Evolutionary conservation across 1,284 basidiomycete genomes (phyloP).

Genomic region (Boletellus deceptivus): DNA sequence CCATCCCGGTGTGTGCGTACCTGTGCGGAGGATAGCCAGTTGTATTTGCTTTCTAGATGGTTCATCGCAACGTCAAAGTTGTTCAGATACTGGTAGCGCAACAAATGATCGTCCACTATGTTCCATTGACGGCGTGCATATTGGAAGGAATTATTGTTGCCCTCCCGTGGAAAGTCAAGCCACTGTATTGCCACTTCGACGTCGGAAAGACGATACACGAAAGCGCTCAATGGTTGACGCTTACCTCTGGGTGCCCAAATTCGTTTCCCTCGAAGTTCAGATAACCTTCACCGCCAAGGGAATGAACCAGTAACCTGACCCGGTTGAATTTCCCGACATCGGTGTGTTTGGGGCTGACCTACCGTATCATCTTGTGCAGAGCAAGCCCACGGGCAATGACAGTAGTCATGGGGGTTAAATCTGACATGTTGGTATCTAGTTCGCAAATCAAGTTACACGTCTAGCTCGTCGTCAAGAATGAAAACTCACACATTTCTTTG

Average conservation of each 20-base stretch:
- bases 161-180: constrained; percentile 97
- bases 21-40: constrained; percentile 85
- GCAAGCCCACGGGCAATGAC: constrained; percentile 87
- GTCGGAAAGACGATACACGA: constrained; percentile 4
- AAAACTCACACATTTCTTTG: constrained; percentile 89
- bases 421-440: constrained; percentile 93
- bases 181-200: constrained; percentile 53
- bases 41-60: constrained; percentile 70
- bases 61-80: constrained; percentile 97
- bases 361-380: constrained; percentile 98
- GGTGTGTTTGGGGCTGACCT: constrained; percentile 18
- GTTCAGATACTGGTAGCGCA: constrained; percentile 93
- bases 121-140: constrained; percentile 97
- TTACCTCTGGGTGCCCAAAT: constrained; percentile 93
- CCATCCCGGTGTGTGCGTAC: constrained; percentile 36
- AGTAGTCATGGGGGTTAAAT: constrained; percentile 82
- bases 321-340: constrained; percentile 1
- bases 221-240: constrained; percentile 13
- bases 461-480: constrained; percentile 18
- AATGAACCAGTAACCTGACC: constrained; percentile 80
- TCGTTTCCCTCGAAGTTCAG: constrained; percentile 99
- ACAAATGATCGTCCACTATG: constrained; percentile 79
- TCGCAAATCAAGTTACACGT: constrained; percentile 34
- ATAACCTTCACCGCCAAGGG: constrained; percentile 95
- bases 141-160: constrained; percentile 94